These are phyloP conservation scores for Flaveria robusta DNA, from an alignment of 129 eudicot species.

Conservation along the genomic window DNA sequence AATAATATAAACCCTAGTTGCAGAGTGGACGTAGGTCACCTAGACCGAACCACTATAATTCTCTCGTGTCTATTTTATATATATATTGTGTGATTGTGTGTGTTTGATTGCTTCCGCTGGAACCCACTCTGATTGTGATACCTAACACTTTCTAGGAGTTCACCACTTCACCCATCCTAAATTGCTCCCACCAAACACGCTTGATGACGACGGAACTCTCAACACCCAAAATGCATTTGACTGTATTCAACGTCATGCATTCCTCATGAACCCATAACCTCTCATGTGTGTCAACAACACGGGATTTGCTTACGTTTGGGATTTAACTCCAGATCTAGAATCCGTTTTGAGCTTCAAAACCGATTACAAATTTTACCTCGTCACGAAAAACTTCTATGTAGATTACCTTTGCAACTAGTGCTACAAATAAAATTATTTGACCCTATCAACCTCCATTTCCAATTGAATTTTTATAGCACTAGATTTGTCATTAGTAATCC, in stretches of 20 bases:
- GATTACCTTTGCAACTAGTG: constrained; percentile 13
- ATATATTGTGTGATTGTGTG: too few relatives aligned
- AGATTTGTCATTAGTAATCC: constrained; percentile 1
- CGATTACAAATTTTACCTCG: not conserved
- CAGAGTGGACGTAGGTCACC: too few relatives aligned
- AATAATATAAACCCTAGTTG: too few relatives aligned
- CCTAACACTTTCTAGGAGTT: not conserved
- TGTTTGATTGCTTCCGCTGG: too few relatives aligned
- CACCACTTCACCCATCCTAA: not conserved
- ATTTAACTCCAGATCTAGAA: constrained; percentile 16
- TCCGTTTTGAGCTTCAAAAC: constrained; percentile 21
- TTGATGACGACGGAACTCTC: not conserved
- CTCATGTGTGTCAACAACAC: not conserved
- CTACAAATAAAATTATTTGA: not conserved
- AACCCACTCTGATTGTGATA: too few relatives aligned
- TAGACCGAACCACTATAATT: too few relatives aligned
- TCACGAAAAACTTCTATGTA: not conserved
- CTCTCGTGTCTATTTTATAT: too few relatives aligned
- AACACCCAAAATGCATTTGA: not conserved
- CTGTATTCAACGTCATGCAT: not conserved
- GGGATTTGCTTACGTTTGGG: not conserved
- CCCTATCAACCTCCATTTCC: not conserved
- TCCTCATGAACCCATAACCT: not conserved
- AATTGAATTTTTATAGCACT: not conserved
- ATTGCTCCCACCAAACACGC: not conserved